Conservation (phyloP, 768 basidiomycete species). For the Amanita phalloides region DNA sequence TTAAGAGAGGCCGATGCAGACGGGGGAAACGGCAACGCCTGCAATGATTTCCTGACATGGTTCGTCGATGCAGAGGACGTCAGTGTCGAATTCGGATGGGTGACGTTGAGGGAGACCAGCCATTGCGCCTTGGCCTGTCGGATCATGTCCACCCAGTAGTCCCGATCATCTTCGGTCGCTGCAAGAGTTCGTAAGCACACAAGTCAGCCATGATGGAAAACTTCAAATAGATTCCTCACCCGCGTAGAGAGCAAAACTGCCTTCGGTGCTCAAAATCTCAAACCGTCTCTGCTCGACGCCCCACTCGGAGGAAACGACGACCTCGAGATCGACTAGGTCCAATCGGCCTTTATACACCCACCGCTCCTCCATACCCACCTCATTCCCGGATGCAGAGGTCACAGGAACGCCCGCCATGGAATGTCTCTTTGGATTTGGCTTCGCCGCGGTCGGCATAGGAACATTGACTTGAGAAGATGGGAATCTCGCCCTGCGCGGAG, state of each 20-base stretch:
- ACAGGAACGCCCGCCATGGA: constrained; percentile 13
- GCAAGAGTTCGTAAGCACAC: background rate
- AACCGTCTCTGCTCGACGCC: constrained; percentile 44
- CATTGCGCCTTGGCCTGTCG: constrained; percentile 43
- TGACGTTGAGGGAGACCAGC: too few species aligned
- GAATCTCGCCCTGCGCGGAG: background rate
- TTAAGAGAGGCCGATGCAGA: constrained; percentile 29
- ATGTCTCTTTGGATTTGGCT: background rate
- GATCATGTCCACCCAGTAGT: constrained; percentile 59
- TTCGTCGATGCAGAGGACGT: too few species aligned
- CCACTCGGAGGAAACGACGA: constrained; percentile 44
- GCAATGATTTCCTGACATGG: too few species aligned
- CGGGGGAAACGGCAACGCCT: too few species aligned
- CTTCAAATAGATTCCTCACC: constrained; percentile 25
- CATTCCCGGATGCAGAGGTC: constrained; percentile 13
- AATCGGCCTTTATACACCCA: constrained; percentile 67
- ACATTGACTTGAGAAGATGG: background rate
- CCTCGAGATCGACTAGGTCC: constrained; percentile 66
- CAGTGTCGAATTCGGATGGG: too few species aligned
- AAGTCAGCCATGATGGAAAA: background rate
- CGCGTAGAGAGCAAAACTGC: constrained; percentile 67
- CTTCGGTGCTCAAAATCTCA: constrained; percentile 68
- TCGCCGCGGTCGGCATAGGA: too few species aligned
- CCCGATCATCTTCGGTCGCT: constrained; percentile 47
- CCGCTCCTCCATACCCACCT: constrained; percentile 36